Percentiles rank a stretch among this genome's conserved stretches.
phyloP scores from a whole-genome alignment of 116 monocot species.

The Zostera marina region DNA sequence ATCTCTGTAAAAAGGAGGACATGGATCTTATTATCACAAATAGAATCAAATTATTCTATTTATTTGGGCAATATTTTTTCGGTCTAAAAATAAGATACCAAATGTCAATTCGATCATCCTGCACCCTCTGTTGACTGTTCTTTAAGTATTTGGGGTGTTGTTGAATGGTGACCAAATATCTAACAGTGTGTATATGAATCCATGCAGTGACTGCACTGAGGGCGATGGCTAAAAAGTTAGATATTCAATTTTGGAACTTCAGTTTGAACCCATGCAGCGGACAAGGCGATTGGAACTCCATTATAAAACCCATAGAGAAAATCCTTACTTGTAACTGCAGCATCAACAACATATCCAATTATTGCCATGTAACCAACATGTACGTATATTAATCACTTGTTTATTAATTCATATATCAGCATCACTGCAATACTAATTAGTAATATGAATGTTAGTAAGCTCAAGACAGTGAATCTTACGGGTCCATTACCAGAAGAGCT shows the following conservation, averaged over 20 bases:
- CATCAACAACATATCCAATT: conserved; percentile 9
- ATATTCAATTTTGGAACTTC: conserved; percentile 9
- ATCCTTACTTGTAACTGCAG: conserved; percentile 12
- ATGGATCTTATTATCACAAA: too few relatives aligned
- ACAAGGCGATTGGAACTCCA: background rate
- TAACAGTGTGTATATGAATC: too few relatives aligned
- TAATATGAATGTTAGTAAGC: conserved; percentile 8
- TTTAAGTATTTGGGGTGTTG: too few relatives aligned
- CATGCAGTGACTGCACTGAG: conserved; percentile 8
- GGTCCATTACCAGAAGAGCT: too few relatives aligned
- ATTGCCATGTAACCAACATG: conserved; percentile 23
- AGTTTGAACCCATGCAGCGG: conserved; percentile 2
- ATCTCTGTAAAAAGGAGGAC: too few relatives aligned
- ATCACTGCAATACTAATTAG: background rate
- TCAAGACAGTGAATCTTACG: too few relatives aligned
- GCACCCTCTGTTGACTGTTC: too few relatives aligned
- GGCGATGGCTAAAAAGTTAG: conserved; percentile 3
- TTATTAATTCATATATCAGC: background rate
- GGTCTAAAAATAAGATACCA: too few relatives aligned
- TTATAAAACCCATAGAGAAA: background rate
- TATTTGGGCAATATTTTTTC: too few relatives aligned
- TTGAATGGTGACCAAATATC: too few relatives aligned
- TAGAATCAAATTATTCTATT: too few relatives aligned
- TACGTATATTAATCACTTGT: background rate
- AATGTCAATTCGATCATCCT: too few relatives aligned